phyloP scores from a whole-genome alignment of 768 basidiomycete genomes.

The Phanerochaete carnosa region DNA sequence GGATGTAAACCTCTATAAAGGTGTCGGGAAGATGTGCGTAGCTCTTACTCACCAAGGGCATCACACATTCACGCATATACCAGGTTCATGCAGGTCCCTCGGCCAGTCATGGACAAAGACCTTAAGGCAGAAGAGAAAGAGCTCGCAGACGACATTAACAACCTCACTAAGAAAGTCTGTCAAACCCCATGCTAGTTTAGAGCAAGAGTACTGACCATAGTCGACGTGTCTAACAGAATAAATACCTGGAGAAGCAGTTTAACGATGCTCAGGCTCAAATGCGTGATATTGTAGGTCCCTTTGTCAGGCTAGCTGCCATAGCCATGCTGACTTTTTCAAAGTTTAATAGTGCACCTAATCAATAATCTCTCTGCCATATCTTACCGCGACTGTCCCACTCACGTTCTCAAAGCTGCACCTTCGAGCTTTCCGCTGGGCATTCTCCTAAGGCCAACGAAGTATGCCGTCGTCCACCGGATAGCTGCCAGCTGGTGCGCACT shows the following conservation, averaged over 20 bases:
- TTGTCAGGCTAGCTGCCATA: neutral
- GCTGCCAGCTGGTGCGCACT: too few relatives aligned
- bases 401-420: too few relatives aligned
- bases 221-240: constrained; percentile 46
- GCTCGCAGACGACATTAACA: constrained; percentile 77
- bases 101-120: constrained; percentile 73
- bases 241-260: constrained; percentile 92
- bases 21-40: constrained; percentile 91
- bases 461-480: too few relatives aligned
- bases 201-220: neutral
- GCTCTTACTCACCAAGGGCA: neutral
- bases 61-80: neutral
- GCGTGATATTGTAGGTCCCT: constrained; percentile 67
- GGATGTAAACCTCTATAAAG: constrained; percentile 84
- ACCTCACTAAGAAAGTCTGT: constrained; percentile 78
- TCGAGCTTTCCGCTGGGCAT: too few relatives aligned
- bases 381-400: too few relatives aligned
- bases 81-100: constrained; percentile 86
- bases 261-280: constrained; percentile 86
- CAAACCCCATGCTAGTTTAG: neutral
- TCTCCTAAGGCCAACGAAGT: too few relatives aligned
- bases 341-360: constrained; percentile 49
- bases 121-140: constrained; percentile 79
- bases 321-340: constrained; percentile 18
- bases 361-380: too few relatives aligned